Percentiles rank a stretch among this genome's conserved stretches.
These are phyloP conservation scores for Plasmodium sp. DNA, from an alignment of 169 alveolate species.

Conservation along the genomic window DNA sequence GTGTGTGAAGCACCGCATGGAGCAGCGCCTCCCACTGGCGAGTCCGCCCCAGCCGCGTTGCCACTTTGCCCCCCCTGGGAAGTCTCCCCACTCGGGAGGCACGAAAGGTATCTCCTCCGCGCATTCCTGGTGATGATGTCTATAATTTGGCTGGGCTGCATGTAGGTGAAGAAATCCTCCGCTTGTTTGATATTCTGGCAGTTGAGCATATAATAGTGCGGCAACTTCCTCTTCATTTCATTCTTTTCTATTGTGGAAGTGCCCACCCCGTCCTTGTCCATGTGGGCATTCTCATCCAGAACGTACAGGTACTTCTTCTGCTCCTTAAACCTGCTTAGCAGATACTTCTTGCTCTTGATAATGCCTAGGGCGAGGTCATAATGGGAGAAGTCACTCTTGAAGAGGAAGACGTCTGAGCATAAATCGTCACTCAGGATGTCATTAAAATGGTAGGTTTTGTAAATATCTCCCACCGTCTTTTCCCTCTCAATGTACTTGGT, in stretches of 20 bases:
- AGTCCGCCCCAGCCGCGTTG: not conserved
- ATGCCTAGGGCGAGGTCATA: slow-evolving; percentile 57
- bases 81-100: not conserved
- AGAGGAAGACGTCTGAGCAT: slow-evolving; percentile 29
- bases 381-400: slow-evolving; percentile 23
- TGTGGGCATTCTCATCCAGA: slow-evolving; percentile 52
- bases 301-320: slow-evolving; percentile 21
- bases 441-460: not conserved
- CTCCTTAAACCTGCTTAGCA: slow-evolving; percentile 2
- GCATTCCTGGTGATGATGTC: slow-evolving; percentile 14
- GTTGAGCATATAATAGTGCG: slow-evolving; percentile 19
- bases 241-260: not conserved
- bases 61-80: not conserved
- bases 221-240: not conserved
- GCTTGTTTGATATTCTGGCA: slow-evolving; percentile 16
- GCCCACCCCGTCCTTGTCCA: not conserved
- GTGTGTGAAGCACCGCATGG: too few species aligned
- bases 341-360: slow-evolving; percentile 24
- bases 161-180: slow-evolving; percentile 25
- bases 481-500: slow-evolving; percentile 6
- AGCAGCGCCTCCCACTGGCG: too few species aligned
- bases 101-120: not conserved
- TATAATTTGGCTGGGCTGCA: slow-evolving; percentile 57
- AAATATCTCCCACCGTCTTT: slow-evolving; percentile 7
- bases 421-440: slow-evolving; percentile 5